Evolutionary conservation across 768 basidiomycete species (phyloP), one percentile per base, ranked within the genome.

Genomic region (Boletus subcaerulescens): DNA sequence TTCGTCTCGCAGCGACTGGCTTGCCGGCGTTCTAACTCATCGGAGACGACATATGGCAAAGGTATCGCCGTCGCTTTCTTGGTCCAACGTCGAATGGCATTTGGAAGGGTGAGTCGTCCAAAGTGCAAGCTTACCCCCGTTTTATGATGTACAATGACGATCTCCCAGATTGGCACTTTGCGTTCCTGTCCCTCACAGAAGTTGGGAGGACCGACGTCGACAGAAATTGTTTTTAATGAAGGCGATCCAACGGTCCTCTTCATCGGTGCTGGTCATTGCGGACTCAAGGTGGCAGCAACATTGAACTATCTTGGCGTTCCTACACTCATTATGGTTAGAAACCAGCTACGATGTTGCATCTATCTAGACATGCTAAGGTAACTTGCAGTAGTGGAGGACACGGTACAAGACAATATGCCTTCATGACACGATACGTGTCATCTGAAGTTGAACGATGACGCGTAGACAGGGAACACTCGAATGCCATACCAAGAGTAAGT

Each of bases 251-350:
- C 75, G 2, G 88, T 89, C 8, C 70, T 89, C 40, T 67, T 88
- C 43, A 73, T 86, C 18, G 84, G 85, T 10, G 85, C 77, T 4
- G 84, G 85, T 1, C 89, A 88, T 53, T 79, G 80, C 57, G 89
- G 88, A 4, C 69, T 91, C 41, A 79, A 74, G 35, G 61, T 83
- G 2, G 86, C 87, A 0, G 84, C 86, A 2, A 73, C 85, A 22
- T 70, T 91, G 57, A 82, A 83, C 57, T 71, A 70, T 36, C 69
- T 88, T 26, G 79, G 79, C 17, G 73, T 90, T 15, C 64, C 73
- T 11, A 72, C 77, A 0, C 72, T 91, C 20, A 68, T 85, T 22
- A 69, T 87, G 13, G 85, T 87, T 59, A 73, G 72, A 57, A 76
- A 78, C 41, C 45, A 65, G 20, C 70, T 70, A 57, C 35, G 62